phyloP scores from a whole-genome alignment of 257 asterid genomes.

The Nicotiana attenuata region DNA sequence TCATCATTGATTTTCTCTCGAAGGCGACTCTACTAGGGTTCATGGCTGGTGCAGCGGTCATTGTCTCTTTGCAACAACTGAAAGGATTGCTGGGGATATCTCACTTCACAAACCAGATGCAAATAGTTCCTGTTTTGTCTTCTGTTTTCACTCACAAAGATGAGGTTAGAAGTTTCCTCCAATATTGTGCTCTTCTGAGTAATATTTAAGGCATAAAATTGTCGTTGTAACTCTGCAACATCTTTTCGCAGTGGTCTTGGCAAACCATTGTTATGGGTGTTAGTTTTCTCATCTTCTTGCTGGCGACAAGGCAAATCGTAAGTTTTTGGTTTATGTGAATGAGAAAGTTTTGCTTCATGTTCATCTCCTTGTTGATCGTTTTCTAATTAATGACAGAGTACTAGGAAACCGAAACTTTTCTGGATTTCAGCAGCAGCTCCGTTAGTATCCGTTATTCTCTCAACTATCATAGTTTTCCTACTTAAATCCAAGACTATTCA shows the following conservation, averaged over 20 bases:
- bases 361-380: not conserved
- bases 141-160: conserved; percentile 52
- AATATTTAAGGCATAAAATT: not conserved
- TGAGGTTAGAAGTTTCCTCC: conserved; percentile 43
- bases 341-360: not conserved
- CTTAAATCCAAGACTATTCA: conserved; percentile 52
- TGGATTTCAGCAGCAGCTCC: conserved; percentile 93
- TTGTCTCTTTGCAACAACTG: conserved; percentile 83
- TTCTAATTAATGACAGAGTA: conserved; percentile 38
- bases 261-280: conserved; percentile 66
- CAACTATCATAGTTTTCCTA: conserved; percentile 54
- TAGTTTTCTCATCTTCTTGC: conserved; percentile 52
- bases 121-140: conserved; percentile 57
- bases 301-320: conserved; percentile 61
- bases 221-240: conserved; percentile 1
- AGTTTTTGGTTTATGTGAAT: conserved; percentile 16
- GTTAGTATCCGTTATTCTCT: conserved; percentile 65
- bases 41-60: conserved; percentile 92
- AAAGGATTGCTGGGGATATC: conserved; percentile 82
- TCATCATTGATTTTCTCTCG: conserved; percentile 81
- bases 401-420: conserved; percentile 65
- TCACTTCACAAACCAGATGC: conserved; percentile 85
- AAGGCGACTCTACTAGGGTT: conserved; percentile 90
- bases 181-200: not conserved
- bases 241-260: conserved; percentile 67